Conservation (phyloP, 495 filamentous ascomycete species). For the Neurospora sublineolata region DNA sequence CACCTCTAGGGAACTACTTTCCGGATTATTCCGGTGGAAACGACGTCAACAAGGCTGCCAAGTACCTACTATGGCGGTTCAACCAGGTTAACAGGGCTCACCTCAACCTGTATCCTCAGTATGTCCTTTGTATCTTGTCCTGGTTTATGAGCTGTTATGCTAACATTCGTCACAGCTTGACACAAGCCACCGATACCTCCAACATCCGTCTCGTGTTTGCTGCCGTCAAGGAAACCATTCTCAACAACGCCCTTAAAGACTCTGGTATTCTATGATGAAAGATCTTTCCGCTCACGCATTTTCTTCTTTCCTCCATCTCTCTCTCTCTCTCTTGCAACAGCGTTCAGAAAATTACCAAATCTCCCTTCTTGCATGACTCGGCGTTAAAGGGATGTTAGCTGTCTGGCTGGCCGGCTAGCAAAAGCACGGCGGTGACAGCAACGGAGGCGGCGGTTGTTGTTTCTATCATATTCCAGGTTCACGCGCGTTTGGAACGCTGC, state of each 20-base stretch:
- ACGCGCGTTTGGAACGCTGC: not conserved
- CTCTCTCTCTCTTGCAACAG: not conserved
- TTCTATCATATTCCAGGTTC: not conserved
- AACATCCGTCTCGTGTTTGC: slow-evolving; percentile 97
- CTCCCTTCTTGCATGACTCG: not conserved
- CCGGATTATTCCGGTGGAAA: slow-evolving; percentile 96
- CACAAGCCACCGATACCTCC: slow-evolving; percentile 95
- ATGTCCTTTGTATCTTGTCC: slow-evolving; percentile 29
- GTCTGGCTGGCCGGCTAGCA: not conserved
- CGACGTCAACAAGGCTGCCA: slow-evolving; percentile 94
- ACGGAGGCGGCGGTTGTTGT: not conserved
- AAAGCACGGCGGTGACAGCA: not conserved
- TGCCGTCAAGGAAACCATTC: slow-evolving; percentile 95
- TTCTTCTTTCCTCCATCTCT: not conserved
- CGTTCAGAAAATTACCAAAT: not conserved
- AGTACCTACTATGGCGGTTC: slow-evolving; percentile 96
- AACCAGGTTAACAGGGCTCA: slow-evolving; percentile 97
- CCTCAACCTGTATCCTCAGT: slow-evolving; percentile 96
- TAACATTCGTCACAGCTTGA: slow-evolving; percentile 53
- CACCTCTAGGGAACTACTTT: slow-evolving; percentile 85
- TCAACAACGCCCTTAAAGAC: slow-evolving; percentile 96
- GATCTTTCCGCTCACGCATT: not conserved
- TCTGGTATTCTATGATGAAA: slow-evolving; percentile 76
- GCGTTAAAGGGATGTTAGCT: not conserved
- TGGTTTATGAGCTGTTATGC: slow-evolving; percentile 4